Percentiles rank a stretch among this genome's conserved stretches.
These are phyloP conservation scores for Plasmodium adleri DNA, from an alignment of 169 alveolate genomes.

Conservation along the genomic window DNA sequence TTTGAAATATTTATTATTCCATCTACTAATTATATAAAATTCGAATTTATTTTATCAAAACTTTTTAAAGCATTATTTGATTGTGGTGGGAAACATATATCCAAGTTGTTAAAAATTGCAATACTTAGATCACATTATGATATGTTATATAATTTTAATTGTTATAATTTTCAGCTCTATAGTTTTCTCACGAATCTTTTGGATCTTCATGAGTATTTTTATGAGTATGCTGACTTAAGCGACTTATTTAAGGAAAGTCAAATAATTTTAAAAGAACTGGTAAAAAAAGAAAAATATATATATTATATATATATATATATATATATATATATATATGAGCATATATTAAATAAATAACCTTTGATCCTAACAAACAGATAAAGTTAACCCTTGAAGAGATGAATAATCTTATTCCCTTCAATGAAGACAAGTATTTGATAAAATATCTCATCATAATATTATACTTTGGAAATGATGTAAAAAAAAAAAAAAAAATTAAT, in stretches of 20 bases:
- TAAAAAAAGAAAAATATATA: not conserved
- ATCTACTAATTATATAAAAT: conserved; percentile 39
- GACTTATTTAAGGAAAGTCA: conserved; percentile 55
- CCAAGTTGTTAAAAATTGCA: conserved; percentile 58
- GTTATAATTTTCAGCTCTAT: conserved; percentile 60
- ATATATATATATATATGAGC: no score
- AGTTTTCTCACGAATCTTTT: conserved; percentile 42
- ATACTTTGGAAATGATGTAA: conserved; percentile 70
- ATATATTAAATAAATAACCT: not conserved
- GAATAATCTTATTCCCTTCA: conserved; percentile 73
- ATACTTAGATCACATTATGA: conserved; percentile 54
- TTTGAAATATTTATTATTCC: conserved; percentile 65
- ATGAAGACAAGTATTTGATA: conserved; percentile 36
- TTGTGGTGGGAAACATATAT: conserved; percentile 76
- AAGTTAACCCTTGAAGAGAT: conserved; percentile 49
- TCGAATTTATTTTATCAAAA: conserved; percentile 34
- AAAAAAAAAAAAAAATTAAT: not conserved
- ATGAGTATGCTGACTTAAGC: conserved; percentile 38
- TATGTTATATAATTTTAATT: conserved; percentile 61
- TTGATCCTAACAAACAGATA: conserved; percentile 3
- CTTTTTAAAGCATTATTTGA: conserved; percentile 68
- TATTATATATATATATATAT: no score
- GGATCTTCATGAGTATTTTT: conserved; percentile 22
- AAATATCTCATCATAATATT: conserved; percentile 67
- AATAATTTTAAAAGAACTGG: conserved; percentile 35